Evolutionary conservation across 345 rosid genomes (phyloP), one percentile per base, ranked within the genome.

Genomic region (Eucalyptus melliodora): DNA sequence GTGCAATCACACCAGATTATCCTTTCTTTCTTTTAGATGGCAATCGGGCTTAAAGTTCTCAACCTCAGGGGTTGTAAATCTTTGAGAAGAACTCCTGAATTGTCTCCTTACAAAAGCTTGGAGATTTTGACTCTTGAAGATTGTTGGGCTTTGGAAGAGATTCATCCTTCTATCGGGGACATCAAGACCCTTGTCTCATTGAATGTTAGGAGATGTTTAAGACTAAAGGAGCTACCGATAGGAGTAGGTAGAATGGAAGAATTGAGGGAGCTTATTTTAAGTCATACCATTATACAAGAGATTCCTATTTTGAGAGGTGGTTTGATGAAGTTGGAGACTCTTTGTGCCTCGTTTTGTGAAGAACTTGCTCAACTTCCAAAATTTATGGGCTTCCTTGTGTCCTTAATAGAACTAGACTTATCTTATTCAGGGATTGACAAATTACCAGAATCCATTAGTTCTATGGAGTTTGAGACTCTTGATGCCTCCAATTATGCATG

Each of bases 51-150:
- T 5, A 44, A 50, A 55, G 47, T 49, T 49, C 59, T 86, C 23
- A 15, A 86, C 42, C 42, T 86, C 2, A 11, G 3, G 9, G 0
- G 3, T 3, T 86, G 87, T 9, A 1, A 3, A n/a, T 49, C 8
- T 30, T 50, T 86, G 44, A 86, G 42, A 55, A 50, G 59, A 86
- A 86, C 26, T 86, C 87, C 81, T 2, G 81, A 86, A 3, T 37
- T 55, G 15, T 86, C 87, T 31, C 16, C 59, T 50, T 49, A 5
- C 16, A 86, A 50, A 86, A n/a, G 37, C 44, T 34, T 69, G 81
- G 81, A 34, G 44, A 34, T 69, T 34, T 69, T 69, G 44, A 69
- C 19, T 69, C 81, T 69, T 69, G 44, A 17, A 4, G 0, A 5
- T 69, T 69, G 44, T 69, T 10, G 12, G 24, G 3, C 5, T 34